phyloP scores from a whole-genome alignment of 805 yeast species.

The Yarrowia yakushimensis region DNA sequence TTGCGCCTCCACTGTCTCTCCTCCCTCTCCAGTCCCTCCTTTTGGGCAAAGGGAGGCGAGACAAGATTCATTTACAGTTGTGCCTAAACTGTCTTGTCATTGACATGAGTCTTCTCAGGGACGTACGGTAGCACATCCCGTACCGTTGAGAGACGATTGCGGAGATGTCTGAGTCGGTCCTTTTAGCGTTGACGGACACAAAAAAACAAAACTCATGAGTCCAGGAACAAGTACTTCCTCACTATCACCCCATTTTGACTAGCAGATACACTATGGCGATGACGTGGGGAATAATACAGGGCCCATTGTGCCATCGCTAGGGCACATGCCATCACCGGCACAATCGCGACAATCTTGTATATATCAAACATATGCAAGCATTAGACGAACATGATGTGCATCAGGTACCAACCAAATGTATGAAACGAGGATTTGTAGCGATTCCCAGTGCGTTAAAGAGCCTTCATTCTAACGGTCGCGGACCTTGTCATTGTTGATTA shows the following conservation, averaged over 20 bases:
- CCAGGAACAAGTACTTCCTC: too few relatives aligned
- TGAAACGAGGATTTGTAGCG: too few relatives aligned
- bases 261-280: too few relatives aligned
- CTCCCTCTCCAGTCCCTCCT: neutral
- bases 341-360: too few relatives aligned
- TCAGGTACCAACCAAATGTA: neutral
- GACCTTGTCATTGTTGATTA: too few relatives aligned
- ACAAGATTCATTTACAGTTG: neutral
- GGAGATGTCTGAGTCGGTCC: neutral
- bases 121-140: neutral
- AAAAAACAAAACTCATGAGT: neutral
- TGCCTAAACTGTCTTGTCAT: neutral
- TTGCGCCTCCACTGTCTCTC: too few relatives aligned
- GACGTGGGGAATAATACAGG: too few relatives aligned
- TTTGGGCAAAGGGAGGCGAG: constrained; percentile 17
- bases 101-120: neutral
- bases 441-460: too few relatives aligned
- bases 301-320: too few relatives aligned
- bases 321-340: too few relatives aligned
- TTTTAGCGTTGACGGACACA: neutral
- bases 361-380: neutral
- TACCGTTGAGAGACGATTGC: constrained; percentile 14
- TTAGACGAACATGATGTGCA: neutral
- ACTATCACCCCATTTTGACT: too few relatives aligned
- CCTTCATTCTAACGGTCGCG: too few relatives aligned